These are phyloP conservation scores for Euphorbia tirucalli DNA, from an alignment of 345 rosid species.

Conservation along the genomic window DNA sequence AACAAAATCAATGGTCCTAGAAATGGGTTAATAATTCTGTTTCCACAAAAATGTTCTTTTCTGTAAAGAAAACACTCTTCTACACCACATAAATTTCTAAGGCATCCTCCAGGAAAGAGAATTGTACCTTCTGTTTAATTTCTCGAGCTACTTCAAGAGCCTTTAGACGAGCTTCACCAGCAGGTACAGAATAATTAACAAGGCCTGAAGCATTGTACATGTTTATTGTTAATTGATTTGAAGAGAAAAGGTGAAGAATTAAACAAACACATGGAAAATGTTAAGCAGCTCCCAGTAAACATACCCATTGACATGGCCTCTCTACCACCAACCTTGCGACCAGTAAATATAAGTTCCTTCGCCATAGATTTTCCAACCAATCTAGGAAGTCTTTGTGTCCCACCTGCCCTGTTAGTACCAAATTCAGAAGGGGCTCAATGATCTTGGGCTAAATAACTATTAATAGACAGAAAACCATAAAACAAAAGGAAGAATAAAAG, in stretches of 20 bases:
- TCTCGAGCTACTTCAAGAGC: conserved; percentile 80
- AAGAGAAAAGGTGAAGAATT: neutral
- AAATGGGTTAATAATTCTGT: neutral
- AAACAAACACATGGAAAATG: neutral
- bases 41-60: neutral
- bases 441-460: conserved; percentile 8
- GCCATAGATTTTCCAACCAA: conserved; percentile 77
- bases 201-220: conserved; percentile 46
- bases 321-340: conserved; percentile 63
- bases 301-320: conserved; percentile 69
- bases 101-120: neutral
- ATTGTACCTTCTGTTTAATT: conserved; percentile 68
- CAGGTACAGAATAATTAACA: conserved; percentile 64
- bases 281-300: conserved; percentile 12
- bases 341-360: conserved; percentile 84
- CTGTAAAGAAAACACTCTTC: neutral
- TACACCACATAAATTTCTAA: neutral
- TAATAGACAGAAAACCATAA: neutral
- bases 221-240: neutral
- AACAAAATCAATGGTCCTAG: neutral
- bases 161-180: conserved; percentile 69
- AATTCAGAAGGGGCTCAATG: conserved; percentile 5
- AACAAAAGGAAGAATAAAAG: neutral
- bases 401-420: conserved; percentile 68
- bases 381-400: conserved; percentile 88